Evolutionary conservation across 768 basidiomycete species (phyloP).

Genomic region (Auriscalpium orientale): DNA sequence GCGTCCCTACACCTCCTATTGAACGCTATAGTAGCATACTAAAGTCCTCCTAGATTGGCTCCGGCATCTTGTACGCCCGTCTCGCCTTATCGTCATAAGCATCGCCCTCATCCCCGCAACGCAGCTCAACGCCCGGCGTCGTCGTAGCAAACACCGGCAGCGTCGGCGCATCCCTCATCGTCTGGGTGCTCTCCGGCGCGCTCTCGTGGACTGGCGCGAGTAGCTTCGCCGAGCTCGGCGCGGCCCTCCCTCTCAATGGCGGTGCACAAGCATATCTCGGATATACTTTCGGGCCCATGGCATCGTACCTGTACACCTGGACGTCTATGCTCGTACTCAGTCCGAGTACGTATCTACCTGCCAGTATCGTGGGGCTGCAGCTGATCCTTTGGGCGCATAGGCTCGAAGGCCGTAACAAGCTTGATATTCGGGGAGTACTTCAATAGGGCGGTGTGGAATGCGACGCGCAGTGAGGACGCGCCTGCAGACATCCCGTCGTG

Average conservation of each 20-base stretch:
- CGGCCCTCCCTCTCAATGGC: constrained; percentile 70
- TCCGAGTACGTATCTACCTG: constrained; percentile 43
- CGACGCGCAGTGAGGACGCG: constrained; percentile 57
- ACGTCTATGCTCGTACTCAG: constrained; percentile 85
- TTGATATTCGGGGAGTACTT: constrained; percentile 91
- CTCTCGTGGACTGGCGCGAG: constrained; percentile 95
- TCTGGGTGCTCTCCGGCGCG: constrained; percentile 80
- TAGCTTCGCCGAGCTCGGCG: constrained; percentile 88
- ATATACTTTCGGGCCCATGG: constrained; percentile 80
- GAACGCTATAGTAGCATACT: neutral
- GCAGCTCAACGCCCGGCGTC: constrained; percentile 88
- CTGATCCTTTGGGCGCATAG: constrained; percentile 28
- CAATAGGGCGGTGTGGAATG: constrained; percentile 81
- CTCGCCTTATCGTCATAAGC: neutral
- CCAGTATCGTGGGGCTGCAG: neutral
- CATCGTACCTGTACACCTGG: constrained; percentile 93
- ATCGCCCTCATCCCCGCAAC: constrained; percentile 2
- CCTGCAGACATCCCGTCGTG: constrained; percentile 80
- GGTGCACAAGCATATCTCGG: constrained; percentile 75
- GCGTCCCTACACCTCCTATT: constrained; percentile 1
- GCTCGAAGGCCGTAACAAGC: constrained; percentile 75
- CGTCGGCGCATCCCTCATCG: constrained; percentile 82
- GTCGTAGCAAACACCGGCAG: constrained; percentile 84
- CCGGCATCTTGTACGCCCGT: constrained; percentile 83
- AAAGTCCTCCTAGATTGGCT: constrained; percentile 55